These are phyloP conservation scores for Daldinia loculata DNA, from an alignment of 495 filamentous ascomycete genomes.

Conservation along the genomic window DNA sequence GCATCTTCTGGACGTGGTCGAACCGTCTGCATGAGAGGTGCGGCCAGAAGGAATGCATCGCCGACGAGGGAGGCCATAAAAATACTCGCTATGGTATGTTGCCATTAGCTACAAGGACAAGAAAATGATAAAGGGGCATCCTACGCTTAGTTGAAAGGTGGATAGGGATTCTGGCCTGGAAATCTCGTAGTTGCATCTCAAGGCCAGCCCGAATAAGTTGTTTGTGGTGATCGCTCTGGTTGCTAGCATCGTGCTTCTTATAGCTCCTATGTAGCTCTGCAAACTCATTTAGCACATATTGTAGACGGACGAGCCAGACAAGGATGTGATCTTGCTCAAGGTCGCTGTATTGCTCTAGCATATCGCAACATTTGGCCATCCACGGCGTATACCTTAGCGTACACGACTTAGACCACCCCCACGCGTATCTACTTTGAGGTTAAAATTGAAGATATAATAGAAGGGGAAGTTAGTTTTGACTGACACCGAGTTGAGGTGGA, in stretches of 20 bases:
- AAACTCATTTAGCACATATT: constrained; percentile 52
- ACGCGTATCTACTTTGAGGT: constrained; percentile 40
- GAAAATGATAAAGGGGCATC: background rate
- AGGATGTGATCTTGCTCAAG: constrained; percentile 50
- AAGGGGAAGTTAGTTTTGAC: constrained; percentile 4
- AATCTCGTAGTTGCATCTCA: constrained; percentile 52
- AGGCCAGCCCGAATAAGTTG: constrained; percentile 53
- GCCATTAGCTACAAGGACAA: background rate
- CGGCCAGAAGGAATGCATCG: constrained; percentile 50
- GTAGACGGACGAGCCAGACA: constrained; percentile 52
- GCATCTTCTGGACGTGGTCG: constrained; percentile 5
- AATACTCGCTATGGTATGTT: constrained; percentile 42
- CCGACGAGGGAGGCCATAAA: constrained; percentile 45
- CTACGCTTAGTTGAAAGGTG: constrained; percentile 36
- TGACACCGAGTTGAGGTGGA: constrained; percentile 51
- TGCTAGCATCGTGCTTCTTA: constrained; percentile 28
- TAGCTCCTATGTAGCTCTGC: constrained; percentile 40
- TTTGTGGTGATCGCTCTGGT: constrained; percentile 50
- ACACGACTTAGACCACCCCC: constrained; percentile 46
- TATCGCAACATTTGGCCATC: constrained; percentile 48
- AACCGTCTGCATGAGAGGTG: constrained; percentile 46
- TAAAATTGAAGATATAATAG: constrained; percentile 4
- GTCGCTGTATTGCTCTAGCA: constrained; percentile 45
- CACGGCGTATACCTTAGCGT: constrained; percentile 45
- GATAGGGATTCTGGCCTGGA: constrained; percentile 47